Evolutionary conservation across 768 basidiomycete genomes (phyloP).

Genomic region (Lactarius sanguifluus): DNA sequence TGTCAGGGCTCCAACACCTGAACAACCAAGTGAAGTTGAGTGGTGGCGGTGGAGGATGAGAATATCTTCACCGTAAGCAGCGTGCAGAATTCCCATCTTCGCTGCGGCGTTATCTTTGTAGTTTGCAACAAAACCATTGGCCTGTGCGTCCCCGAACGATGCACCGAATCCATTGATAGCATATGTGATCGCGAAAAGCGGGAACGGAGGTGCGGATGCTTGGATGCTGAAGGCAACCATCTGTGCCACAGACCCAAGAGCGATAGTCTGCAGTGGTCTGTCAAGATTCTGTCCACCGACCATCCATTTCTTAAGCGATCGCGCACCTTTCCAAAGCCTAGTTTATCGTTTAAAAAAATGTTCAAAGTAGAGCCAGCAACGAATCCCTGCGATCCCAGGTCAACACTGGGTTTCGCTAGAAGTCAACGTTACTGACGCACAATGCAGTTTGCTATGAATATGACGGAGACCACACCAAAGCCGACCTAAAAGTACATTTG

Average conservation of each 20-base stretch:
- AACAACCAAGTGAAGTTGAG: neutral
- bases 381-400: slow-evolving; percentile 43
- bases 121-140: slow-evolving; percentile 66
- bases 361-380: slow-evolving; percentile 49
- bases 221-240: slow-evolving; percentile 54
- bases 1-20: slow-evolving; percentile 64
- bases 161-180: slow-evolving; percentile 51
- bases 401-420: neutral
- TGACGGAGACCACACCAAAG: slow-evolving; percentile 56
- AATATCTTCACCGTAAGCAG: slow-evolving; percentile 52
- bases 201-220: slow-evolving; percentile 60
- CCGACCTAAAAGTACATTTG: slow-evolving; percentile 38
- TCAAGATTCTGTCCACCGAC: neutral
- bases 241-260: slow-evolving; percentile 50
- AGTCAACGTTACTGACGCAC: slow-evolving; percentile 33
- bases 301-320: neutral
- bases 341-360: slow-evolving; percentile 44
- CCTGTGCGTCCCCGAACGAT: slow-evolving; percentile 63
- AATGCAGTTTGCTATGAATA: slow-evolving; percentile 54
- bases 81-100: slow-evolving; percentile 72
- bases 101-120: slow-evolving; percentile 53
- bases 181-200: slow-evolving; percentile 54
- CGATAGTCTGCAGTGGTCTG: slow-evolving; percentile 39
- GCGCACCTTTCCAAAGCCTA: slow-evolving; percentile 50
- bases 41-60: neutral